Evolutionary conservation across 2,329 filamentous ascomycete genomes (phyloP), one percentile per base, ranked within the genome.

Genomic region (Hypoxylon sp.): DNA sequence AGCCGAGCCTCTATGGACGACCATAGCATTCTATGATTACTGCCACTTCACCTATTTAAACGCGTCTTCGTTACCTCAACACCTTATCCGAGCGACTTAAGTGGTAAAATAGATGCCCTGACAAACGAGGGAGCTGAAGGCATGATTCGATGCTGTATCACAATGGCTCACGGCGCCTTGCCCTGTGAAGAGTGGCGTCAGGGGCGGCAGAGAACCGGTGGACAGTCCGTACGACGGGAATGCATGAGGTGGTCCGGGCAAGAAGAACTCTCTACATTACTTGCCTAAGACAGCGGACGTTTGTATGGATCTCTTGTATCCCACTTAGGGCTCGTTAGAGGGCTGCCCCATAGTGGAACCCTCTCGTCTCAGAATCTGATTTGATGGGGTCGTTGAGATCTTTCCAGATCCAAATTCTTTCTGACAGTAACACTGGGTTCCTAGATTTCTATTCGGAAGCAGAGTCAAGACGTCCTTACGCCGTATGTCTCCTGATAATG

Each of bases 131-230:
- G 6, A 33, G 17, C 11, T 27, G 33, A 50, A n/a, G 35, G 30
- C 13, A 20, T 53, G 48, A 64, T 35, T 64, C 27, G 51, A 31
- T 13, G 27, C 22, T n/a, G 62, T 64, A 49, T 42, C 54, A 60
- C 55, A 30, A 2, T 46, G 20, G 37, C 33, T 46, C 14, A 64
- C 53, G 27, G 27, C 17, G 46, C 25, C 35, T 40, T 22, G 8
- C 27, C 42, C 44, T 13, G n/a, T 49, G 30, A 55, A 31, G 40
- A 31, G 49, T 64, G 49, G 22, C 40, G n/a, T 49, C 37, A 55
- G 40, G 40, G 40, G 49, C 58, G 49, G n/a, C 31, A 25, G 20
- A 58, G 49, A 17, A 49, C 49, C n/a, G n/a, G 33, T 59, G 25
- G 25, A 5, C 40, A 0, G 22, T 27, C 31, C 31, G 62, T 64